Evolutionary conservation across 345 rosid genomes (phyloP).

Genomic region (Eucalyptus camaldulensis): DNA sequence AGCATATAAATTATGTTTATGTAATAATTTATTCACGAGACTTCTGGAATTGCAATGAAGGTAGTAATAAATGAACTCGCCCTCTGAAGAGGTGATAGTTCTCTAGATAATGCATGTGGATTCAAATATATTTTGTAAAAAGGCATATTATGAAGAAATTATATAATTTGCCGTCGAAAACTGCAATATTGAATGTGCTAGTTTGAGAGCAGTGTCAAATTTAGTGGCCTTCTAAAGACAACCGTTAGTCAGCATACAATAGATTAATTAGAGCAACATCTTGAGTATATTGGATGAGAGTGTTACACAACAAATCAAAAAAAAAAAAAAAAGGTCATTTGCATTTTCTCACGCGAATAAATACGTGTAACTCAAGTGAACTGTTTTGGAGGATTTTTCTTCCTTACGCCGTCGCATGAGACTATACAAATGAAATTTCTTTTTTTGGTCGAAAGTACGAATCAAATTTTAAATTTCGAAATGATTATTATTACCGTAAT

Average conservation of each 20-base stretch:
- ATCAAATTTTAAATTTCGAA: not conserved
- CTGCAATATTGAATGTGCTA: no score
- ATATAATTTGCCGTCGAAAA: not conserved
- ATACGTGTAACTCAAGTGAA: rapidly evolving
- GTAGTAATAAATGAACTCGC: not conserved
- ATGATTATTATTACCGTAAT: not conserved
- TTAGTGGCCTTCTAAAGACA: no score
- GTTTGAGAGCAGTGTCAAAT: not conserved
- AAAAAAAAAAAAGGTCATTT: no score
- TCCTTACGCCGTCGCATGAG: not conserved
- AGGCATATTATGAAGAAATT: not conserved
- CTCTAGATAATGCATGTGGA: no score
- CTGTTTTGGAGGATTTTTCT: not conserved
- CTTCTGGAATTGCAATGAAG: not conserved
- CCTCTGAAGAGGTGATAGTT: not conserved
- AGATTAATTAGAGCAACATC: no score
- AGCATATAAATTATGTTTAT: no score
- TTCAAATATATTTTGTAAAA: no score
- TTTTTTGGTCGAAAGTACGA: no score
- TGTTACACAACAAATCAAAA: rapidly evolving
- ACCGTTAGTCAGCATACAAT: not conserved
- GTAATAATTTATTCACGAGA: no score
- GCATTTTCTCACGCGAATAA: not conserved
- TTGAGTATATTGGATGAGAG: no score
- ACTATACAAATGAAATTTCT: no score